Percentiles rank a stretch among this genome's conserved stretches.
phyloP scores from a whole-genome alignment of 768 basidiomycete species.

The Collybia nuda region DNA sequence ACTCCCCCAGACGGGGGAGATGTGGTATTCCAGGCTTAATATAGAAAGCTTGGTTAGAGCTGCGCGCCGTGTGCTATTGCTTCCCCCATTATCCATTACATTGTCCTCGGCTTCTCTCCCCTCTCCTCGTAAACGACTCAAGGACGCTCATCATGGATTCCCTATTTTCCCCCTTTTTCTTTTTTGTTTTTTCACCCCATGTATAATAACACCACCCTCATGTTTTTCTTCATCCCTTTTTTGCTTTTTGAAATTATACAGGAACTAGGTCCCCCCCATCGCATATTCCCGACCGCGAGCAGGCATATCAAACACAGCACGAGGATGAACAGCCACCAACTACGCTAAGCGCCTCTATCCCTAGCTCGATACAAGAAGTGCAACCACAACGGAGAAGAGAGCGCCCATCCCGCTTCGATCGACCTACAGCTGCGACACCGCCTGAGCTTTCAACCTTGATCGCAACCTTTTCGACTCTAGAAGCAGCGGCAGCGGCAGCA shows the following conservation, averaged over 20 bases:
- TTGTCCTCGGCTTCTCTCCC: conserved; percentile 27
- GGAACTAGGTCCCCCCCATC: conserved; percentile 46
- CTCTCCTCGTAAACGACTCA: conserved; percentile 31
- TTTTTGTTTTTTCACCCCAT: conserved; percentile 28
- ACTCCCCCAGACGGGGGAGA: conserved; percentile 18
- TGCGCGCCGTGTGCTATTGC: conserved; percentile 23
- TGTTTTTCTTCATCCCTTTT: conserved; percentile 28
- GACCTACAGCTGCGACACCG: conserved; percentile 7
- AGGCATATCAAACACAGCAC: conserved; percentile 1
- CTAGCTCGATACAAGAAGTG: conserved; percentile 2
- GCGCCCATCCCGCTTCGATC: conserved; percentile 25
- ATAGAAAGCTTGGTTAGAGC: conserved; percentile 21
- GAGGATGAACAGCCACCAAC: conserved; percentile 4
- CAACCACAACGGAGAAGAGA: conserved; percentile 15
- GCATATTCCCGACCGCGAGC: conserved; percentile 26
- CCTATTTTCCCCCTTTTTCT: conserved; percentile 30
- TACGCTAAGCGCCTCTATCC: background rate
- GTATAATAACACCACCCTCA: conserved; percentile 15
- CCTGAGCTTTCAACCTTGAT: background rate
- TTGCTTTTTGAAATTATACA: conserved; percentile 39
- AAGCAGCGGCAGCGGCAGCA: conserved; percentile 3
- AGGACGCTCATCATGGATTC: conserved; percentile 43
- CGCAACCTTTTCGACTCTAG: background rate
- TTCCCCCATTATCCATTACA: conserved; percentile 17
- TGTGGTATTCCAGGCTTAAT: conserved; percentile 14